Base-by-base conservation (phyloP, 495 filamentous ascomycete genomes). In the Lasiosphaeria ovina region DNA sequence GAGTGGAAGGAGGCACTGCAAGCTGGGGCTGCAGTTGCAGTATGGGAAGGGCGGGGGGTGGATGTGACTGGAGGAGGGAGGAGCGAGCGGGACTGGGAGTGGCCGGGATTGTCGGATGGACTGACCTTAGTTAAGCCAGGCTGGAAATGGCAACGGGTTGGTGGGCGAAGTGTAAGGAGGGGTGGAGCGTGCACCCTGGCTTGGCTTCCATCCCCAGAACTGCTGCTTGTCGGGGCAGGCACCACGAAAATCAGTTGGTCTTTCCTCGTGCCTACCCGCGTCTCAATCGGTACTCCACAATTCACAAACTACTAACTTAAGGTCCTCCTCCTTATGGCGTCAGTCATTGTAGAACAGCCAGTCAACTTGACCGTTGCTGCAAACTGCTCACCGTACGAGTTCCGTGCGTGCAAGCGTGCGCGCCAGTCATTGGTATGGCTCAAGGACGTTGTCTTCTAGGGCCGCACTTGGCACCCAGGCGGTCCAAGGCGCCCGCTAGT, bases 1-100 rank as follows among this genome's bases (percentile, higher is more conserved):
- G 60, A 54, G 58, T 57, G 62, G 68, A 66, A 67, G 68, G 65
- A 60, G 63, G 68, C 68, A 63, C 66, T 65, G 68, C 65, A 65
- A 48, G 55, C 54, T 55, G 51, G 51, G 36, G 35, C 38, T 50
- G 57, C 50, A 50, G 55, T 32, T 53, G 59, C 52, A 47, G 58
- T 49, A 24, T 58, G 61, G 61, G 36, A 47, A 60, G 57, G 48
- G 57, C 44, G 61, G 53, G 53, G 56, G 52, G 57, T 32, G 24
- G 53, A 56, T 45, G 54, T 60, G 58, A 60, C 45, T 57, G 57
- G 58, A 40, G 24, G 58, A 62, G 60, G 49, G 48, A 51, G 54
- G 50, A 55, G 52, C 52, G 34, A 57, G 45, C 45, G 35, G 58
- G 54, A 44, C 58, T 55, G 54, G 50, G 58, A 64, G 5, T 47